phyloP scores from a whole-genome alignment of 176 grass and related monocot species.

The Alopecurus myosuroides region DNA sequence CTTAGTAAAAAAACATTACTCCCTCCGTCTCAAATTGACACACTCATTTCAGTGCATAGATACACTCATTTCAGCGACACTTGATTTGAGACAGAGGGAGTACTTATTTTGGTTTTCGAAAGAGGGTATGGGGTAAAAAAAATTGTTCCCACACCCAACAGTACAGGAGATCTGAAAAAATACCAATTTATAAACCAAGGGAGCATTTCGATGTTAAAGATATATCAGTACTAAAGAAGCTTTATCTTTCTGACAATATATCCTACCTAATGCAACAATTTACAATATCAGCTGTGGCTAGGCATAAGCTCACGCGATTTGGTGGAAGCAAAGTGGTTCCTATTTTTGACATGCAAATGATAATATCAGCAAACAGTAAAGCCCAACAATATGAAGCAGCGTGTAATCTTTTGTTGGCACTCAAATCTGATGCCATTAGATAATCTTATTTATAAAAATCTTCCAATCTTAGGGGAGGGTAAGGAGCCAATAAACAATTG shows the following conservation, averaged over 20 bases:
- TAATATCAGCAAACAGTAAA: not conserved
- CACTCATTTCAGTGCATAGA: no score
- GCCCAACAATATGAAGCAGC: not conserved
- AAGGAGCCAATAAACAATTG: not conserved
- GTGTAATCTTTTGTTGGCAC: not conserved
- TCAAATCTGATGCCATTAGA: not conserved
- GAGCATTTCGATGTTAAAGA: not conserved
- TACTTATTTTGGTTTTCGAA: not conserved
- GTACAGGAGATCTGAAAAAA: not conserved
- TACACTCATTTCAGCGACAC: no score
- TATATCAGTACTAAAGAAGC: not conserved
- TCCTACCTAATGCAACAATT: not conserved
- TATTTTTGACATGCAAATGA: not conserved
- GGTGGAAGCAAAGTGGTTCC: not conserved
- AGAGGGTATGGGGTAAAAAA: not conserved
- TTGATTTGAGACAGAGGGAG: no score
- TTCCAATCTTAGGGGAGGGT: not conserved
- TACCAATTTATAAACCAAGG: not conserved
- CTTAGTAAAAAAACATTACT: not conserved
- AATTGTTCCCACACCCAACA: not conserved
- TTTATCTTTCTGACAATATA: not conserved
- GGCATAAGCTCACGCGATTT: not conserved
- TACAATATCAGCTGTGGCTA: not conserved
- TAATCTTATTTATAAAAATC: not conserved
- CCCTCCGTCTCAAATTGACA: no score